Base-by-base conservation (phyloP, 192 early-diverging fungal species). In the Podochytrium sp. region DNA sequence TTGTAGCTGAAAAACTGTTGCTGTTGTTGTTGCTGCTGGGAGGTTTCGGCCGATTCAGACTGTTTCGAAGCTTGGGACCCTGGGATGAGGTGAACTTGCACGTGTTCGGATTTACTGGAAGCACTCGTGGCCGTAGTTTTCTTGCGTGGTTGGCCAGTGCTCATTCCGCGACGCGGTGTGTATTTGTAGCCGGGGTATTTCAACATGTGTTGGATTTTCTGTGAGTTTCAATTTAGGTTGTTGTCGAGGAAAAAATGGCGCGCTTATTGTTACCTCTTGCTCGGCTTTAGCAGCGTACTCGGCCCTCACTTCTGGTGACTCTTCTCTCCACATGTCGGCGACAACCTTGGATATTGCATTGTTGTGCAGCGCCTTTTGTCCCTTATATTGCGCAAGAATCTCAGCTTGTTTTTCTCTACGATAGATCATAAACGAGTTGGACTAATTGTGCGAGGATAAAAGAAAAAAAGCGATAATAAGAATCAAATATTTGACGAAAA, bases 161-260 rank as follows among this genome's bases (percentile, higher is more conserved):
- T 56, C 29, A 39, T 55, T 23, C 53, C 53, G 7, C 66, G 49
- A 18, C 66, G 47, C 35, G 87, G 87, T 27, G 76, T 63, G 64
- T 88, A 88, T 75, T 86, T 88, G 79, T 88, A 88, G 55, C 83
- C 87, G 29, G 87, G 87, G 70, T 86, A 81, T 39, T 77, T 78
- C 33, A 83, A 29, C 77, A 80, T 78, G 61, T 88, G 87, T 34
- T 76, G 74, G 34, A 71, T 73, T 60, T 84, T 83, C 73, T 70
- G 74, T 10, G 27, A 47, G 20, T 47, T 47, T 47, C 20, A 47
- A 47, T 7, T 47, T 32, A 57, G 7, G 20, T 18, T 18, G 6
- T 27, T 57, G 20, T 20, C 7, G 55, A 57, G 6, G 6, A 29
- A 57, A 10, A 18, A 7, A 25, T 57, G 27, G 32, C 7, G 27